phyloP scores from a whole-genome alignment of 495 filamentous ascomycete species.

The Trichoderma asperelloides region DNA sequence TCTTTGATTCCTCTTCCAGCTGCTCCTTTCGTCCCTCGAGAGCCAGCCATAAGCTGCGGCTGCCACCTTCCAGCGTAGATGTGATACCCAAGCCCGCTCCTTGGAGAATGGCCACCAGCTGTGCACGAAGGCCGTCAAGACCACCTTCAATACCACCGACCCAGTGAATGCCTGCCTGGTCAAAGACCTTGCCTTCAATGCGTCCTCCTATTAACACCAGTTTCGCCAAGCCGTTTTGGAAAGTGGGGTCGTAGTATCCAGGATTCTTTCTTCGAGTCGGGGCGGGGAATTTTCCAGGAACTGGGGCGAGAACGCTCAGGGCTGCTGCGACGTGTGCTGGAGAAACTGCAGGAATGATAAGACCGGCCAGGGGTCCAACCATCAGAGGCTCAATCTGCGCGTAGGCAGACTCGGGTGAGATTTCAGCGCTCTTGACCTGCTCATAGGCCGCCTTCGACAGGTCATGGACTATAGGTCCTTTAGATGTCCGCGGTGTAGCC shows the following conservation, averaged over 20 bases:
- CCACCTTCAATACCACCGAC: constrained; percentile 78
- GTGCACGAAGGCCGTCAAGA: constrained; percentile 68
- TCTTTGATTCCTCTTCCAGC: constrained; percentile 66
- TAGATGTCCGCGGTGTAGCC: constrained; percentile 17
- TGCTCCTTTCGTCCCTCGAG: constrained; percentile 68
- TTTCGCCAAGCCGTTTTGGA: constrained; percentile 77
- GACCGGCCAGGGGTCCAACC: constrained; percentile 64
- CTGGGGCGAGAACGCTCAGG: constrained; percentile 65
- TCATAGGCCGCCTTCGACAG: constrained; percentile 63
- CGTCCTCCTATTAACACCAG: constrained; percentile 77
- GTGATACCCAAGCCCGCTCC: constrained; percentile 65
- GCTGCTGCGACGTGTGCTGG: constrained; percentile 74
- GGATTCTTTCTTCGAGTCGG: constrained; percentile 68
- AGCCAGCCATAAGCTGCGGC: constrained; percentile 73
- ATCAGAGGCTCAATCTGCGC: constrained; percentile 65
- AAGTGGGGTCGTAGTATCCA: constrained; percentile 64
- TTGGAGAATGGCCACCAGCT: constrained; percentile 71
- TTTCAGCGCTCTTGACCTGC: constrained; percentile 36
- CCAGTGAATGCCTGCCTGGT: constrained; percentile 70
- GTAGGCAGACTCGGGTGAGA: constrained; percentile 34
- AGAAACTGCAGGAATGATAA: constrained; percentile 75
- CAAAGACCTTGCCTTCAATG: constrained; percentile 73
- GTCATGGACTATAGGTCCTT: constrained; percentile 57
- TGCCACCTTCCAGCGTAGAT: constrained; percentile 61
- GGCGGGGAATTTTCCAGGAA: constrained; percentile 59